Percentiles rank a stretch among this genome's conserved stretches.
phyloP scores from a whole-genome alignment of 192 early-diverging fungal species.

The Gorgonomyces haynaldii region DNA sequence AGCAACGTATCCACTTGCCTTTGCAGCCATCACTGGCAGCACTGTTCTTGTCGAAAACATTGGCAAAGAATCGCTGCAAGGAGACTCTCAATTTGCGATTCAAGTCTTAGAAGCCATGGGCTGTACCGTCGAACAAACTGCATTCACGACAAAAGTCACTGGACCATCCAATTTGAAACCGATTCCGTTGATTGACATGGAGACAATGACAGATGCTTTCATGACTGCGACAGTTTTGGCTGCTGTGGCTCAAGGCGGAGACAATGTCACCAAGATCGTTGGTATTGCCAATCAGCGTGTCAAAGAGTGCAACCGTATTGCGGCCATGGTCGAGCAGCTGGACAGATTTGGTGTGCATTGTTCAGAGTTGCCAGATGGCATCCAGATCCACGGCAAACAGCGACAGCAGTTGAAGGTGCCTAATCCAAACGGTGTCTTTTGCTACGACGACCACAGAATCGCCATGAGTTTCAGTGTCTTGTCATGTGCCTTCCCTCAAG shows the following conservation, averaged over 20 bases:
- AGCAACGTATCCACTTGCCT: constrained; percentile 93
- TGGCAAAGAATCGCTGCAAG: constrained; percentile 83
- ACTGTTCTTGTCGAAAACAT: constrained; percentile 85
- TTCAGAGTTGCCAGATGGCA: constrained; percentile 78
- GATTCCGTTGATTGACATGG: constrained; percentile 82
- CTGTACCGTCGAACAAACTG: constrained; percentile 80
- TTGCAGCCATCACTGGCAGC: constrained; percentile 88
- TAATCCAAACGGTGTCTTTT: constrained; percentile 62
- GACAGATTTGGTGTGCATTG: constrained; percentile 76
- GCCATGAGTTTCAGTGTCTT: constrained; percentile 94
- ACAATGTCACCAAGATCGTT: constrained; percentile 67
- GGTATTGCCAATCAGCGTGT: constrained; percentile 97
- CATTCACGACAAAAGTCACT: constrained; percentile 73
- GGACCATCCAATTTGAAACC: constrained; percentile 69
- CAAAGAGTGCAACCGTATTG: constrained; percentile 97
- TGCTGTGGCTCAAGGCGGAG: constrained; percentile 54
- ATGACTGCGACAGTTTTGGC: constrained; percentile 88
- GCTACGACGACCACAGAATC: constrained; percentile 96
- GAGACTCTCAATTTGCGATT: constrained; percentile 87
- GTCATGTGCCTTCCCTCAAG: constrained; percentile 60
- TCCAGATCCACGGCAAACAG: constrained; percentile 63
- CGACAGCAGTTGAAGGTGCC: constrained; percentile 34
- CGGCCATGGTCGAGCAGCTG: constrained; percentile 89
- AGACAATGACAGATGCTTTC: constrained; percentile 98
- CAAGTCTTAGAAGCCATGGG: constrained; percentile 90